Evolutionary conservation across 257 asterid species (phyloP).

Genomic region (Salvia miltiorrhiza): DNA sequence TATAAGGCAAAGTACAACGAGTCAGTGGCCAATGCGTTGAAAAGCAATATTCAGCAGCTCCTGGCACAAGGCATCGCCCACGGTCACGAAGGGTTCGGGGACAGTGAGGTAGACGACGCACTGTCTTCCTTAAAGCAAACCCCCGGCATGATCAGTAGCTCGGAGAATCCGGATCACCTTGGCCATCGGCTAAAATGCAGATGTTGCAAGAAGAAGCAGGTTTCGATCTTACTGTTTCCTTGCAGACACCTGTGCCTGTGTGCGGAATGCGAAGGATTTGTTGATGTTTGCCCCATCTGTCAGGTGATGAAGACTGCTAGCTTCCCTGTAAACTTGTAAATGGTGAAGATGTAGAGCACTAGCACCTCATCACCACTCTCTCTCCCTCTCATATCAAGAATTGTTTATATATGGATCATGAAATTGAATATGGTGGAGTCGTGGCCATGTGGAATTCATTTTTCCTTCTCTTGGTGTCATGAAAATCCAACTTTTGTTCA

Average conservation of each 20-base stretch:
- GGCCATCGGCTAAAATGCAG: constrained; percentile 37
- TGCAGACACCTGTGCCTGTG: constrained; percentile 67
- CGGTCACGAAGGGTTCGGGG: constrained; percentile 59
- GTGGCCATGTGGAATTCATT: neutral
- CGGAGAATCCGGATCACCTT: neutral
- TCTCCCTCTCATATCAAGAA: constrained; percentile 1
- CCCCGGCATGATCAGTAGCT: neutral
- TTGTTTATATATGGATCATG: constrained; percentile 20
- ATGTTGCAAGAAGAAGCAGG: constrained; percentile 39
- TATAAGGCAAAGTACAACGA: constrained; percentile 57
- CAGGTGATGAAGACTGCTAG: constrained; percentile 62
- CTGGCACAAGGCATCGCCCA: constrained; percentile 41
- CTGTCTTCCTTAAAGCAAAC: constrained; percentile 36
- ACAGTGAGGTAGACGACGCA: constrained; percentile 53
- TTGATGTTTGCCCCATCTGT: constrained; percentile 52
- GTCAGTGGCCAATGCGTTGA: constrained; percentile 43
- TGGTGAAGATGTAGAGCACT: neutral
- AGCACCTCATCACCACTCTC: neutral
- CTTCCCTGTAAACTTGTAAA: constrained; percentile 46
- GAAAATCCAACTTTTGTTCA: neutral
- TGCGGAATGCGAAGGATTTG: constrained; percentile 46
- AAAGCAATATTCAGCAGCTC: constrained; percentile 50
- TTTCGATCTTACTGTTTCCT: constrained; percentile 43
- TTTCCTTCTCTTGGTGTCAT: neutral
- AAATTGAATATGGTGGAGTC: neutral